Percentiles rank a stretch among this genome's conserved stretches.
Conservation (phyloP, 108 stramenopile species). For the Cylindrotheca fusiformis region DNA sequence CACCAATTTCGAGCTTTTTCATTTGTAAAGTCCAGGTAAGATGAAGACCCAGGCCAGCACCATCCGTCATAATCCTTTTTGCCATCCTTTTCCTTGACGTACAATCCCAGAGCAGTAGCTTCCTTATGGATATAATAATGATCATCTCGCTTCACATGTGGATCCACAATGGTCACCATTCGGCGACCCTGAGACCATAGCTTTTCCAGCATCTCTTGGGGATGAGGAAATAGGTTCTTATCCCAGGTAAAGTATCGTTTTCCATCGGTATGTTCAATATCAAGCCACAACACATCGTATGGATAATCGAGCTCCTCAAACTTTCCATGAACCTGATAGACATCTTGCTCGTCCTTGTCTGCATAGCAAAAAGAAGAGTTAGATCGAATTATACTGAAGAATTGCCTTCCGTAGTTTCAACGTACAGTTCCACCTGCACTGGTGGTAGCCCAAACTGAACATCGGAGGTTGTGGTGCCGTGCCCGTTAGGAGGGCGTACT, state of each 20-base stretch:
- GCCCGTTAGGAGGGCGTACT: constrained; percentile 92
- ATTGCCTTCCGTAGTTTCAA: background rate
- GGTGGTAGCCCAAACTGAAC: constrained; percentile 98
- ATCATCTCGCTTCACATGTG: constrained; percentile 97
- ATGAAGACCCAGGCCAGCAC: constrained; percentile 99
- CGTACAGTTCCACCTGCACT: constrained; percentile 95
- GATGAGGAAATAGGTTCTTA: constrained; percentile 89
- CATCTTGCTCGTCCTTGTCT: constrained; percentile 95
- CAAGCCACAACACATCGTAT: constrained; percentile 99
- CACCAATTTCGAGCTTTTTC: constrained; percentile 94
- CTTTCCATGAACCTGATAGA: constrained; percentile 85
- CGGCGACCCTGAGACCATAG: constrained; percentile 87
- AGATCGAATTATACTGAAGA: background rate
- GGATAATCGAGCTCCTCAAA: constrained; percentile 98
- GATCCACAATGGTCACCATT: constrained; percentile 99
- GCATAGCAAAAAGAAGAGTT: constrained; percentile 12
- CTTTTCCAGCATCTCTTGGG: constrained; percentile 89
- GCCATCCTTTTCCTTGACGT: constrained; percentile 93
- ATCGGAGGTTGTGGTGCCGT: constrained; percentile 87
- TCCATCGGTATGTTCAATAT: constrained; percentile 99
- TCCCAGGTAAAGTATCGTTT: constrained; percentile 99
- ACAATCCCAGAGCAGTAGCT: constrained; percentile 88
- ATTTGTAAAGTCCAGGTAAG: constrained; percentile 98
- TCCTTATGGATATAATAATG: constrained; percentile 94
- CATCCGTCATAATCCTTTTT: constrained; percentile 97